phyloP scores from a whole-genome alignment of 2,329 filamentous ascomycete genomes.

The Colletotrichum camelliae region DNA sequence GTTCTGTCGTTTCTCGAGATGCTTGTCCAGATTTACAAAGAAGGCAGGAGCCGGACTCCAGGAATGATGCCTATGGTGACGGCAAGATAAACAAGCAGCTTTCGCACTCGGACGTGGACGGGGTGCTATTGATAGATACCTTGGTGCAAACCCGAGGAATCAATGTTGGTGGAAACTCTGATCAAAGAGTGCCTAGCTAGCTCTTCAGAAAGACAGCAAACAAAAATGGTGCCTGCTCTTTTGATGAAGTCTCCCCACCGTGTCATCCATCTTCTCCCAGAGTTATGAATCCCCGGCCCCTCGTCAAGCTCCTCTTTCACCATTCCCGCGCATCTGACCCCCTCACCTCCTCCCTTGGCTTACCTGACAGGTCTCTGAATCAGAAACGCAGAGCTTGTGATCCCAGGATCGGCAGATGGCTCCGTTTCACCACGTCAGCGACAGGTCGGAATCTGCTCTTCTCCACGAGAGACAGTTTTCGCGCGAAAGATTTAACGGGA shows the following conservation, averaged over 20 bases:
- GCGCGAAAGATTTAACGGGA: neutral
- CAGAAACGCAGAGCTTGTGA: neutral
- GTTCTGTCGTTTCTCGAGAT: neutral
- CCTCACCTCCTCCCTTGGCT: neutral
- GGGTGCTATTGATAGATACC: neutral
- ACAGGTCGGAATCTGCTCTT: neutral
- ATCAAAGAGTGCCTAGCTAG: neutral
- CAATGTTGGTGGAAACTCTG: neutral
- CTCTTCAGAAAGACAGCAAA: neutral
- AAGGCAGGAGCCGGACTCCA: neutral
- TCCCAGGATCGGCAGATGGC: neutral
- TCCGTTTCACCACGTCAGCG: neutral
- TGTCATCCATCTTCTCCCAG: neutral
- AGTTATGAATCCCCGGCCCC: neutral
- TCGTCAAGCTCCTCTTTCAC: neutral
- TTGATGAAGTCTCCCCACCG: neutral
- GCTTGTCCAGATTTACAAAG: neutral
- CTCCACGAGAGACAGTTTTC: neutral
- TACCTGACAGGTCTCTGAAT: neutral
- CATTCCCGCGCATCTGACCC: neutral
- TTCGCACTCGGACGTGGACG: neutral
- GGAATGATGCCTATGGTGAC: neutral
- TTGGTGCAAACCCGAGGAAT: neutral
- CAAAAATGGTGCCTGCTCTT: neutral
- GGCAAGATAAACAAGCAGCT: neutral